Evolutionary conservation across 2,329 filamentous ascomycete genomes (phyloP).

Genomic region (Diplodia sapinea): DNA sequence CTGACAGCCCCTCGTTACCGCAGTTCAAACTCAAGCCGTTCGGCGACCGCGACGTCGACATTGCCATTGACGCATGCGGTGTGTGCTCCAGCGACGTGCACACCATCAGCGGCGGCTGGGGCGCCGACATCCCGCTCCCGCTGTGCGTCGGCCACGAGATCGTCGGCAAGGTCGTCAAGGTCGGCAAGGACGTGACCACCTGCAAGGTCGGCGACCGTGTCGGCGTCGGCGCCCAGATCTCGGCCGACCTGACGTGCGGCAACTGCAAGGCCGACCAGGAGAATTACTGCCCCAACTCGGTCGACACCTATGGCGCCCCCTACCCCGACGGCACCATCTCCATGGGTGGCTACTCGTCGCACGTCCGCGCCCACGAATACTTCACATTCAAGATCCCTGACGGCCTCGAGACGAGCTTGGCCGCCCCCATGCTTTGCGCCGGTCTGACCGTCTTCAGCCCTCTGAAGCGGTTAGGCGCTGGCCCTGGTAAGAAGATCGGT

Average conservation of each 20-base stretch:
- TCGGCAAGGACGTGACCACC: constrained; percentile 57
- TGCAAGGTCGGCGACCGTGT: constrained; percentile 56
- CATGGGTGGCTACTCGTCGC: constrained; percentile 70
- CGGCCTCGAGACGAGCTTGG: constrained; percentile 63
- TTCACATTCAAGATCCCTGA: constrained; percentile 79
- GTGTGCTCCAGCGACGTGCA: constrained; percentile 57
- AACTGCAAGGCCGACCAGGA: constrained; percentile 60
- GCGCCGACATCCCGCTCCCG: constrained; percentile 64
- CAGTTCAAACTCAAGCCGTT: constrained; percentile 85
- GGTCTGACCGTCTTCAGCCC: constrained; percentile 82
- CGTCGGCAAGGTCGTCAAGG: constrained; percentile 57
- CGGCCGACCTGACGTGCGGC: constrained; percentile 56
- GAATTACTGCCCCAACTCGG: constrained; percentile 58
- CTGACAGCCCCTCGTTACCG: constrained; percentile 13
- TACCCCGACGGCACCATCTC: constrained; percentile 66
- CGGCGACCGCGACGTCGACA: constrained; percentile 83
- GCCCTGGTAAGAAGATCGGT: constrained; percentile 78
- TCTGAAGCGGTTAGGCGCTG: constrained; percentile 74
- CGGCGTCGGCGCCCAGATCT: constrained; percentile 58
- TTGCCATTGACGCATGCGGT: constrained; percentile 73
- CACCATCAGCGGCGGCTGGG: constrained; percentile 66
- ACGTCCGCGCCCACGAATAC: constrained; percentile 78
- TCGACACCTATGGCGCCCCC: constrained; percentile 58
- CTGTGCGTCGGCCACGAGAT: constrained; percentile 71
- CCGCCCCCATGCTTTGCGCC: constrained; percentile 83